A percentile compares a stretch with the other conserved stretches of the same genome.
phyloP scores from a whole-genome alignment of 1,139 yeast species.

The Candida frijolesensis region DNA sequence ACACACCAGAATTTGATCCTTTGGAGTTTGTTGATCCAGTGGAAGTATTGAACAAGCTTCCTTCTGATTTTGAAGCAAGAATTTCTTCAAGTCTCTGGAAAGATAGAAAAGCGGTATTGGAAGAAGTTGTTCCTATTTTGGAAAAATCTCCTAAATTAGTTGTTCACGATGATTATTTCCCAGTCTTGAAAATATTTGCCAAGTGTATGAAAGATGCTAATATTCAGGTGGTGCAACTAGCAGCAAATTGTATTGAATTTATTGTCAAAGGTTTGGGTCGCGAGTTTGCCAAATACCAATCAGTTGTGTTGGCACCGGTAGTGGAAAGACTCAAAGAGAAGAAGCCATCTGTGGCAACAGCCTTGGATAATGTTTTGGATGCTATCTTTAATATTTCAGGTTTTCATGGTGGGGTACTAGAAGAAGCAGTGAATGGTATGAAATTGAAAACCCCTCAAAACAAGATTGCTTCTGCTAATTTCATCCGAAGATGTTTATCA shows the following conservation, averaged over 20 bases:
- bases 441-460: constrained; percentile 84
- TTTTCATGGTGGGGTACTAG: constrained; percentile 56
- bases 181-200: constrained; percentile 60
- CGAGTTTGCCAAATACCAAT: constrained; percentile 54
- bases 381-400: constrained; percentile 57
- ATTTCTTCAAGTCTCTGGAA: constrained; percentile 80
- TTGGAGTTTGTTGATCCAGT: constrained; percentile 46
- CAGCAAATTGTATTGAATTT: constrained; percentile 67
- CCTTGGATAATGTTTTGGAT: constrained; percentile 66
- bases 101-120: constrained; percentile 85
- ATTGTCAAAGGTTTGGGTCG: constrained; percentile 69
- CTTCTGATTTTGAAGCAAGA: constrained; percentile 57
- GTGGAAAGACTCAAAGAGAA: constrained; percentile 88
- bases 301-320: constrained; percentile 58
- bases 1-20: constrained; percentile 29
- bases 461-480: constrained; percentile 68
- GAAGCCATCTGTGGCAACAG: constrained; percentile 75
- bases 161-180: constrained; percentile 57
- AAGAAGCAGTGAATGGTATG: constrained; percentile 60
- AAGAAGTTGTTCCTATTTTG: constrained; percentile 59
- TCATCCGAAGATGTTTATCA: constrained; percentile 64
- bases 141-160: constrained; percentile 49
- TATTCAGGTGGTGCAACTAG: constrained; percentile 80
- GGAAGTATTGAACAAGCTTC: constrained; percentile 66
- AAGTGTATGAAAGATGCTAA: constrained; percentile 88